These are phyloP conservation scores for Colletotrichum australisinense DNA, from an alignment of 2,329 filamentous ascomycete species.

Conservation along the genomic window DNA sequence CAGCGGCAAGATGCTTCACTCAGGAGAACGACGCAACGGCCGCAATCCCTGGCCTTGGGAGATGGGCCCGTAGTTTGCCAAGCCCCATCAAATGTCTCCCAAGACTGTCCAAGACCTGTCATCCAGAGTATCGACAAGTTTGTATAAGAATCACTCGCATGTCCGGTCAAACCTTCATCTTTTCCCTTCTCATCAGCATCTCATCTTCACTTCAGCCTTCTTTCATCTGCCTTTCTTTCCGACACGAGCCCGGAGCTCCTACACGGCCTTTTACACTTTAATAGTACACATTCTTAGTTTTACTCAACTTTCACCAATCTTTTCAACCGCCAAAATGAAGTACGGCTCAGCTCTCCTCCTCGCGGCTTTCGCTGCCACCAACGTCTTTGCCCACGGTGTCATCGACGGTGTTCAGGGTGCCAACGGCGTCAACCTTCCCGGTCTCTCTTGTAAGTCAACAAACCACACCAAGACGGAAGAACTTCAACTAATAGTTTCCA, in stretches of 20 bases:
- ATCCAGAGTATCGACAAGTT: conserved; percentile 31
- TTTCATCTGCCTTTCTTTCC: conserved; percentile 33
- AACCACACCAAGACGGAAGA: not conserved
- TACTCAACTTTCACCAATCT: conserved; percentile 21
- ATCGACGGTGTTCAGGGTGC: conserved; percentile 67
- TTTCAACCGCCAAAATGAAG: conserved; percentile 33
- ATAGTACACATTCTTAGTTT: conserved; percentile 4
- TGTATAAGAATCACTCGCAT: conserved; percentile 32
- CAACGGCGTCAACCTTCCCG: conserved; percentile 72
- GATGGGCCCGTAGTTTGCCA: conserved; percentile 26
- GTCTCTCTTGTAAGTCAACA: conserved; percentile 49
- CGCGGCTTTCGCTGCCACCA: conserved; percentile 48
- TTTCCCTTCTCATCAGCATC: conserved; percentile 21
- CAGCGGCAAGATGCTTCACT: conserved; percentile 25
- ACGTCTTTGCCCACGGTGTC: conserved; percentile 68
- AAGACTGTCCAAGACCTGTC: conserved; percentile 24
- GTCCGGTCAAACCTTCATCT: conserved; percentile 7
- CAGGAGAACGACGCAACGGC: not conserved
- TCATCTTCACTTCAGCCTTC: conserved; percentile 31
- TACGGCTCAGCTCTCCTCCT: conserved; percentile 50
- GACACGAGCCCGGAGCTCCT: conserved; percentile 35
- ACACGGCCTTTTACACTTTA: conserved; percentile 9
- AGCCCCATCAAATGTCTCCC: conserved; percentile 30
- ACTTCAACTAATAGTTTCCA: conserved; percentile 36
- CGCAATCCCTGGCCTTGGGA: conserved; percentile 10